Evolutionary conservation across 2,329 filamentous ascomycete species (phyloP).

Genomic region (Penicillium brevicompactum): DNA sequence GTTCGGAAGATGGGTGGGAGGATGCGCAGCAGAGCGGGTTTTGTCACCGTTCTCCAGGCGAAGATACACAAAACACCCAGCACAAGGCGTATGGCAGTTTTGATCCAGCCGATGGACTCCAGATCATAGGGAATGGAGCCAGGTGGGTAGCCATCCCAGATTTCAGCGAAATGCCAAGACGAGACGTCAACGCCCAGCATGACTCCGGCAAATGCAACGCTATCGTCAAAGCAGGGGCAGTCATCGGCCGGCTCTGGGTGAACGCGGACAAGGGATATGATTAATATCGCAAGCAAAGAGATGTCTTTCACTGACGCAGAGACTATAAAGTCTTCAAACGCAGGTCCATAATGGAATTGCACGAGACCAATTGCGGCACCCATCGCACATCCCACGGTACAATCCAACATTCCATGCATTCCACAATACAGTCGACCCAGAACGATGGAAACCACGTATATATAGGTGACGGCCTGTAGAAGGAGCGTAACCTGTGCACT

Average conservation of each 20-base stretch:
- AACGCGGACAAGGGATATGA: conserved; percentile 78
- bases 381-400: conserved; percentile 75
- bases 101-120: conserved; percentile 65
- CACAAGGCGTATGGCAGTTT: conserved; percentile 68
- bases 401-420: conserved; percentile 97
- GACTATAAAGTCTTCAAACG: conserved; percentile 72
- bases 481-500: conserved; percentile 60
- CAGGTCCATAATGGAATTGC: conserved; percentile 57
- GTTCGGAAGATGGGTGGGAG: conserved; percentile 87
- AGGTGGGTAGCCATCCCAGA: conserved; percentile 56
- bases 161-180: conserved; percentile 75
- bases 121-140: conserved; percentile 67
- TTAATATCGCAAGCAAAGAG: conserved; percentile 62
- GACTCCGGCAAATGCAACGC: conserved; percentile 88
- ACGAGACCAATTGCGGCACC: conserved; percentile 66
- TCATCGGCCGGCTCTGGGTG: conserved; percentile 96
- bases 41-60: conserved; percentile 86
- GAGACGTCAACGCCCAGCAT: conserved; percentile 82
- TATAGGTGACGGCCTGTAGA: conserved; percentile 72
- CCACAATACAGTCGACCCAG: conserved; percentile 93
- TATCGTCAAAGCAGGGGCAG: conserved; percentile 96
- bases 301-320: conserved; percentile 66
- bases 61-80: conserved; percentile 84
- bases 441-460: conserved; percentile 87
- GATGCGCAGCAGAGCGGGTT: conserved; percentile 74